Percentiles rank a stretch among this genome's conserved stretches.
Evolutionary conservation across 2,329 filamentous ascomycete species (phyloP).

Genomic region (Colletotrichum orchidophilum): DNA sequence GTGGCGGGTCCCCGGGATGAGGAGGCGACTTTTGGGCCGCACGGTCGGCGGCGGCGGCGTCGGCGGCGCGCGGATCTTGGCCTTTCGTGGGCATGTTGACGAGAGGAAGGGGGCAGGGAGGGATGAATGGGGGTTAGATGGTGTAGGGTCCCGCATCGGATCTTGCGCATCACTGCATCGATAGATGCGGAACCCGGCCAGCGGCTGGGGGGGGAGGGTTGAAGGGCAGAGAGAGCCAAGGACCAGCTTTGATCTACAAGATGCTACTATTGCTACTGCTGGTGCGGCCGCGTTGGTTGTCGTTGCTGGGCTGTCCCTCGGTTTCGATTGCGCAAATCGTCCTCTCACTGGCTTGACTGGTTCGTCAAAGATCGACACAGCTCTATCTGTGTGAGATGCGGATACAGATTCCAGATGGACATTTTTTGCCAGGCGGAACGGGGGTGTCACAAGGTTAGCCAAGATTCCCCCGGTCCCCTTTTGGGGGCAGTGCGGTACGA

Average conservation of each 20-base stretch:
- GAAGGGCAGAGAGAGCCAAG: not conserved
- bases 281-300: not conserved
- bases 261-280: not conserved
- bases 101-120: not conserved
- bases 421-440: not conserved
- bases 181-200: not conserved
- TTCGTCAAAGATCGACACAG: not conserved
- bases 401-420: not conserved
- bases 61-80: constrained; percentile 7
- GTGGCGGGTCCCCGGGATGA: not conserved
- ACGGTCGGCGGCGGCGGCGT: not conserved
- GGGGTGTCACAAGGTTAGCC: not conserved
- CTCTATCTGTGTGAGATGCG: not conserved
- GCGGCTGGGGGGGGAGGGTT: not conserved
- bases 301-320: not conserved
- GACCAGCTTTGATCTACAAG: not conserved
- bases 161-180: constrained; percentile 5
- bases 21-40: not conserved
- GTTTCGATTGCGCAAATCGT: not conserved
- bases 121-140: not conserved
- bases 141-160: not conserved
- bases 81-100: not conserved
- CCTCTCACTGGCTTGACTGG: not conserved
- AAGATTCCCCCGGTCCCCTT: not conserved
- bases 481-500: not conserved